These are phyloP conservation scores for Cryphonectria carpinicola DNA, from an alignment of 2,329 filamentous ascomycete genomes.

Conservation along the genomic window DNA sequence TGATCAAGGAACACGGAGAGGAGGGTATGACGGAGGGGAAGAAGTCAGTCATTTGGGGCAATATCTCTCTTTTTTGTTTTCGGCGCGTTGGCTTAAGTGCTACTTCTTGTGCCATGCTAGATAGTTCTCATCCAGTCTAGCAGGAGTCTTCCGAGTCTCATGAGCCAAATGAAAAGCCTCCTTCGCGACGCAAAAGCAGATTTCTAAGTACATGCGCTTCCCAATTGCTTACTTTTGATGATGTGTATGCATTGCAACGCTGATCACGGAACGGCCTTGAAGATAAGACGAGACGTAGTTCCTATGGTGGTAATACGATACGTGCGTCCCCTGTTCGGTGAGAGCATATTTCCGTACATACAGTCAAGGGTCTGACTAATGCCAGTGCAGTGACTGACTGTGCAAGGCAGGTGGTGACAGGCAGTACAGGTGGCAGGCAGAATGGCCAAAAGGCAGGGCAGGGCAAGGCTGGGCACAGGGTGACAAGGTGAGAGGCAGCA, in stretches of 20 bases:
- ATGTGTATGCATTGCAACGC: not conserved
- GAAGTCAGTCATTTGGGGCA: not conserved
- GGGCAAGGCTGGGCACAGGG: not conserved
- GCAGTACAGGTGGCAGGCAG: not conserved
- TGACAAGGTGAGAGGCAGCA: conserved; percentile 12
- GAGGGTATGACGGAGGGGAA: not conserved
- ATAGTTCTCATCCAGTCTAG: not conserved
- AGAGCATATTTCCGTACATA: too few species aligned
- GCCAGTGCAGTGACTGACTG: not conserved
- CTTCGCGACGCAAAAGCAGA: not conserved
- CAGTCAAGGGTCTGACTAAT: not conserved
- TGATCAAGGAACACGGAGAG: not conserved
- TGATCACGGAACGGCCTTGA: not conserved
- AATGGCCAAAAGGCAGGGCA: not conserved
- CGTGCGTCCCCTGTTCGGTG: too few species aligned
- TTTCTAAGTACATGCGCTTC: not conserved
- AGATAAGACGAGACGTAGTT: too few species aligned
- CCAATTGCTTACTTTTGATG: not conserved
- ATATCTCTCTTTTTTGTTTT: not conserved
- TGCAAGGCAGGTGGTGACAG: not conserved
- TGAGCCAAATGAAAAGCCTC: not conserved
- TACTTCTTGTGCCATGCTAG: not conserved
- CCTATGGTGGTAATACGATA: not conserved
- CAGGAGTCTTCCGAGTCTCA: not conserved
- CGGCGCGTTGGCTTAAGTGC: not conserved